A percentile compares a stretch with the other conserved stretches of the same genome.
phyloP scores from a whole-genome alignment of 164 flowering plant species.

The Houttuynia cordata region DNA sequence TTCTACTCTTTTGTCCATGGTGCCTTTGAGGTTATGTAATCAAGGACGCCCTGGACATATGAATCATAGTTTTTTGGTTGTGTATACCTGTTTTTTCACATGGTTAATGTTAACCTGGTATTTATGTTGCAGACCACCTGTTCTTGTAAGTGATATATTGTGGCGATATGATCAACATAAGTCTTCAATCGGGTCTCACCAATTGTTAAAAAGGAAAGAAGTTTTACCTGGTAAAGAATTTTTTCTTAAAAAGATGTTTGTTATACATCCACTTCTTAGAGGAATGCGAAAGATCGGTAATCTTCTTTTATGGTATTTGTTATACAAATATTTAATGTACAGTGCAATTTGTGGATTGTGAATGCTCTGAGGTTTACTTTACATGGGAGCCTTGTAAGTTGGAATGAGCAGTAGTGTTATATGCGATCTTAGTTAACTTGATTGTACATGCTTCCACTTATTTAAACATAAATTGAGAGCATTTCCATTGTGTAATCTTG shows the following conservation, averaged over 20 bases:
- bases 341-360: too few species aligned
- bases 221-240: constrained; percentile 33
- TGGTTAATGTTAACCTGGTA: not conserved
- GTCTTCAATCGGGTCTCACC: constrained; percentile 28
- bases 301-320: too few species aligned
- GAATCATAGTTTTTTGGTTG: not conserved
- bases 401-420: too few species aligned
- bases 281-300: too few species aligned
- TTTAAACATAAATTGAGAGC: not conserved
- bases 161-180: constrained; percentile 53
- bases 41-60: too few species aligned
- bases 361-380: too few species aligned
- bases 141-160: constrained; percentile 70
- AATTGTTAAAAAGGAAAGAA: constrained; percentile 40
- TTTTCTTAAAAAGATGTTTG: not conserved
- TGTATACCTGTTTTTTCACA: too few species aligned
- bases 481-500: not conserved
- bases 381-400: too few species aligned
- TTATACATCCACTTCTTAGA: not conserved
- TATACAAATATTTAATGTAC: too few species aligned
- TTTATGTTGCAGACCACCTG: constrained; percentile 50
- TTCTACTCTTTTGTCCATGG: too few species aligned
- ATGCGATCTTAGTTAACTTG: too few species aligned
- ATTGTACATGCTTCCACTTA: not conserved
- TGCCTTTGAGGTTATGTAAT: too few species aligned